Evolutionary conservation across 1,284 basidiomycete species (phyloP).

Genomic region (Cronartium quercuum): DNA sequence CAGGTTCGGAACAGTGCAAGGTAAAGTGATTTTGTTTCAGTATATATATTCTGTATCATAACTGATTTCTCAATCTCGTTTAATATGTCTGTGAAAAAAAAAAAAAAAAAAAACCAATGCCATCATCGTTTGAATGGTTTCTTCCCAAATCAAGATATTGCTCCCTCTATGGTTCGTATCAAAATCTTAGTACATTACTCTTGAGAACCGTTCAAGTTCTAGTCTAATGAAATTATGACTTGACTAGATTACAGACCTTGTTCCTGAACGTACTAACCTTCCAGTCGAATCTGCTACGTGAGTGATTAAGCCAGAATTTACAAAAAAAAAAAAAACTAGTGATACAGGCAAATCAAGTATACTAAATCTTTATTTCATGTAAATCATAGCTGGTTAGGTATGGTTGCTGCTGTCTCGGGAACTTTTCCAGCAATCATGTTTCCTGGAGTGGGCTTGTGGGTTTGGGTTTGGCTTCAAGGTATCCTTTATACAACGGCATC

Average conservation of each 20-base stretch:
- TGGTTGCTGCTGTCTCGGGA: constrained; percentile 31
- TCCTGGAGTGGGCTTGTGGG: constrained; percentile 29
- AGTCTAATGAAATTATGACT: too few species aligned
- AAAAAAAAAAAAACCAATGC: too few species aligned
- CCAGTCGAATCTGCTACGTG: constrained; percentile 24
- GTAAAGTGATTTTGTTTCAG: not conserved
- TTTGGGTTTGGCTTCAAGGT: constrained; percentile 30
- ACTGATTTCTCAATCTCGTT: too few species aligned
- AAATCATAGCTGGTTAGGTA: constrained; percentile 1
- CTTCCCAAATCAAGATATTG: constrained; percentile 1
- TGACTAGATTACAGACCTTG: constrained; percentile 23
- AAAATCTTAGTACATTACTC: too few species aligned
- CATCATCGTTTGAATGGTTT: not conserved
- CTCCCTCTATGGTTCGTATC: not conserved
- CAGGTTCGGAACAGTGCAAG: constrained; percentile 34
- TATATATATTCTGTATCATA: not conserved
- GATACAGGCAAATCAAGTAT: too few species aligned
- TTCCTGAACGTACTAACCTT: not conserved
- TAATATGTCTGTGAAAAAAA: too few species aligned
- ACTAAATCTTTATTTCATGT: not conserved
- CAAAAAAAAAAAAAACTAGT: constrained; percentile 6
- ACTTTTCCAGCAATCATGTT: constrained; percentile 32
- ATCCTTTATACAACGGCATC: constrained; percentile 34
- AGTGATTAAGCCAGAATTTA: not conserved
- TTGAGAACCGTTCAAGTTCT: too few species aligned